Evolutionary conservation across 1,284 basidiomycete species (phyloP).

Genomic region (Xerocomus nothofagi): DNA sequence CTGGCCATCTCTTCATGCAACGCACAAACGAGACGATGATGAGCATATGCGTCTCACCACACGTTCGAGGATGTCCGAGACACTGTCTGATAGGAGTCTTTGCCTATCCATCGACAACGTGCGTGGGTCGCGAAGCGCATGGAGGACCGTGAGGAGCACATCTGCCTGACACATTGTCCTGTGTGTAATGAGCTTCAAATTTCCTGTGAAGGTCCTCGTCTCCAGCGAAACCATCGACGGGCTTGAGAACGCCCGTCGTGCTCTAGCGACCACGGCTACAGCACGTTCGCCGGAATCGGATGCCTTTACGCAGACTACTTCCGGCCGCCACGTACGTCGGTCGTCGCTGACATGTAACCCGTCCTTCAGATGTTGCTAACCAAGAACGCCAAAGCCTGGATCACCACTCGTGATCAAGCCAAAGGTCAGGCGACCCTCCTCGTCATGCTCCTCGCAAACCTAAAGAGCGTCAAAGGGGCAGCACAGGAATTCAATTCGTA

Average conservation of each 20-base stretch:
- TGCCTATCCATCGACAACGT: too few relatives aligned
- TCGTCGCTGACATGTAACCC: too few relatives aligned
- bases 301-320: conserved; percentile 63
- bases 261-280: conserved; percentile 79
- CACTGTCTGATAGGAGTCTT: too few relatives aligned
- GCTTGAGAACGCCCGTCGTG: conserved; percentile 68
- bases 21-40: conserved; percentile 21
- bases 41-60: too few relatives aligned
- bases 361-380: conserved; percentile 42
- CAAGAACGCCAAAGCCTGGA: conserved; percentile 65
- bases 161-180: too few relatives aligned
- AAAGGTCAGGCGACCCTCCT: conserved; percentile 55
- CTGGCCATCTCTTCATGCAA: conserved; percentile 18
- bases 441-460: conserved; percentile 58
- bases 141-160: too few relatives aligned
- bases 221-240: conserved; percentile 56
- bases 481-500: conserved; percentile 48
- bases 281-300: conserved; percentile 67
- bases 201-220: conserved; percentile 69
- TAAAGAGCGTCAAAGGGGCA: conserved; percentile 50
- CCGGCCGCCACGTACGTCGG: conserved; percentile 61
- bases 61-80: too few relatives aligned
- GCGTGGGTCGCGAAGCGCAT: too few relatives aligned
- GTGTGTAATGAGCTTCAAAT: too few relatives aligned
- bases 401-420: conserved; percentile 52